Evolutionary conservation across 768 basidiomycete species (phyloP), one percentile per base, ranked within the genome.

Genomic region (Termitomyces sp.): DNA sequence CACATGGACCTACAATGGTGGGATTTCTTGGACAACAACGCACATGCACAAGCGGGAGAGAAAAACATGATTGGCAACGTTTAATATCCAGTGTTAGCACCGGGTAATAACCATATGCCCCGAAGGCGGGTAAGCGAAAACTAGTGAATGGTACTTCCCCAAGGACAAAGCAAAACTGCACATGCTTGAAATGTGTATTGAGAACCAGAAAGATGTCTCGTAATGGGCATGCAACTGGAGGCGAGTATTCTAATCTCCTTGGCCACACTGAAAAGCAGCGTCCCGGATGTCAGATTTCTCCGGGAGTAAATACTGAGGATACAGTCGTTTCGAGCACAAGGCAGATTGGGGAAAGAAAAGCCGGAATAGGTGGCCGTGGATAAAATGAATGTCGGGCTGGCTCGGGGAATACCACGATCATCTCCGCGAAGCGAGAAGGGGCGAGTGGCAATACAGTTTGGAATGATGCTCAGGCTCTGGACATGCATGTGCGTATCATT

Each of bases 361-460:
- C 50, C 59, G 61, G 59, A 57, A 62, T 50, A 39, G 48, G 61
- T 58, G 55, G 60, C 56, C 57, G 56, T 50, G 56, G 39, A 52
- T 54, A 34, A 30, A 64, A 64, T 46, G 53, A 33, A 32, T 37
- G 57, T 39, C 14, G 36, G 36, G 9, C 36, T 55, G 46, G 36
- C n/a, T 32, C 40, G 64, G 68, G 68, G 66, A 63, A 63, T 69
- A 67, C 69, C 70, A 72, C 70, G 72, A 66, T 72, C 71, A 74
- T 75, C 64, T 73, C 72, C 73, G 70, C 57, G 62, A 61, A 62
- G 56, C 56, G 33, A 46, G 42, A 60, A 59, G 52, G 39, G 53
- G 53, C 58, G 56, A 53, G 55, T 60, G 59, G 55, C 54, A 56
- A 60, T 60, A 60, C 55, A 44, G 46, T 56, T 60, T 60, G 59